phyloP scores from a whole-genome alignment of 2,329 filamentous ascomycete genomes.

The Colletotrichum chlorophyti region DNA sequence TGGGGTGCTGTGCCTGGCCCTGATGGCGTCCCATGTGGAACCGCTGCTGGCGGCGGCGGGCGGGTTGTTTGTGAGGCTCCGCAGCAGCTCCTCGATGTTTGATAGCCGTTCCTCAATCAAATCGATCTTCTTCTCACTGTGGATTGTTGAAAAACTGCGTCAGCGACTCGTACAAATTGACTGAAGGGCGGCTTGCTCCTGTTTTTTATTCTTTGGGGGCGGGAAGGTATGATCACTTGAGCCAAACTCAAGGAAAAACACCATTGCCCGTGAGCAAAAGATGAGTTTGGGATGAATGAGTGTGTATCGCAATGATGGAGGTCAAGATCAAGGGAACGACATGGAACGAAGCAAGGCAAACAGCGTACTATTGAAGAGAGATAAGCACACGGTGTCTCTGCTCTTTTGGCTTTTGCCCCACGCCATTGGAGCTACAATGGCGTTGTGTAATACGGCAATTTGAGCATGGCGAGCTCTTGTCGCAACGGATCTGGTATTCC shows the following conservation, averaged over 20 bases:
- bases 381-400: constrained; percentile 63
- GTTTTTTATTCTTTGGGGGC: too few species aligned
- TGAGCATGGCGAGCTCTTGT: constrained; percentile 64
- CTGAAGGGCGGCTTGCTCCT: not conserved
- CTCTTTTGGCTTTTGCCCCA: constrained; percentile 61
- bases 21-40: constrained; percentile 8
- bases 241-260: too few species aligned
- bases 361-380: constrained; percentile 64
- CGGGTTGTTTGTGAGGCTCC: constrained; percentile 41
- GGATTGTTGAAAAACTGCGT: not conserved
- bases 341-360: not conserved
- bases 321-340: not conserved
- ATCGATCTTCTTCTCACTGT: constrained; percentile 61
- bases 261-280: too few species aligned
- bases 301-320: too few species aligned
- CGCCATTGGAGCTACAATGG: constrained; percentile 60
- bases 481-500: constrained; percentile 59
- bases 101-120: constrained; percentile 52
- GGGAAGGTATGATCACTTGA: too few species aligned
- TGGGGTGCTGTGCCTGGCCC: constrained; percentile 32
- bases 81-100: constrained; percentile 52
- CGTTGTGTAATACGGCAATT: constrained; percentile 62
- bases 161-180: not conserved
- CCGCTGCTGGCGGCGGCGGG: constrained; percentile 22
- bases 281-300: too few species aligned